Percentiles rank a stretch among this genome's conserved stretches.
These are phyloP conservation scores for Mortierella sp. DNA, from an alignment of 371 early-diverging fungal genomes.

Conservation along the genomic window DNA sequence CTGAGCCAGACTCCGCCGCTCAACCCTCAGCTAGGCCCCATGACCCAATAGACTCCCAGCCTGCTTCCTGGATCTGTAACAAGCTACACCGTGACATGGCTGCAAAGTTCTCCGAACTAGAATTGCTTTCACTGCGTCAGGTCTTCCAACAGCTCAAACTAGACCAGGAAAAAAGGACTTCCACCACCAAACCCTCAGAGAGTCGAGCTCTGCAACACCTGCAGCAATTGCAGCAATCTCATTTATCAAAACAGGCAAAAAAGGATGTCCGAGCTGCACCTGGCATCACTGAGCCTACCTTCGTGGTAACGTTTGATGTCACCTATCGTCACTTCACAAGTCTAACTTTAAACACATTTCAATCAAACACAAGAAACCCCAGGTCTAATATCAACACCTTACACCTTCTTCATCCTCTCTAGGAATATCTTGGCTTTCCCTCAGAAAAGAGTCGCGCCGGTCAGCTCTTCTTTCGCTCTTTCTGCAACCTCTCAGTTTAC, in stretches of 20 bases:
- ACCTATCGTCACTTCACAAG: no score
- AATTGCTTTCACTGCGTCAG: slow-evolving; percentile 34
- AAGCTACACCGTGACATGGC: slow-evolving; percentile 28
- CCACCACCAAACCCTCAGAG: not conserved
- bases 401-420: not conserved
- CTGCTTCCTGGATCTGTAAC: slow-evolving; percentile 25
- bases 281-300: slow-evolving; percentile 41
- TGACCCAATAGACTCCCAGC: not conserved
- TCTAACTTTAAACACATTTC: not conserved
- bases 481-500: slow-evolving; percentile 34
- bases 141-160: slow-evolving; percentile 34
- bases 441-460: slow-evolving; percentile 12
- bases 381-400: not conserved
- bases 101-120: slow-evolving; percentile 33
- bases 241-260: not conserved
- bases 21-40: not conserved
- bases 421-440: slow-evolving; percentile 39
- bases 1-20: not conserved
- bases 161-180: slow-evolving; percentile 28
- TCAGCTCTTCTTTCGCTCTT: slow-evolving; percentile 45
- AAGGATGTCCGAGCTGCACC: not conserved
- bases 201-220: not conserved
- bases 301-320: slow-evolving; percentile 19
- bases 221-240: slow-evolving; percentile 9
- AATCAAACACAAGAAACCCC: not conserved